A percentile compares a stretch with the other conserved stretches of the same genome.
Evolutionary conservation across 192 early-diverging fungal species (phyloP).

Genomic region (Coemansia sp.): DNA sequence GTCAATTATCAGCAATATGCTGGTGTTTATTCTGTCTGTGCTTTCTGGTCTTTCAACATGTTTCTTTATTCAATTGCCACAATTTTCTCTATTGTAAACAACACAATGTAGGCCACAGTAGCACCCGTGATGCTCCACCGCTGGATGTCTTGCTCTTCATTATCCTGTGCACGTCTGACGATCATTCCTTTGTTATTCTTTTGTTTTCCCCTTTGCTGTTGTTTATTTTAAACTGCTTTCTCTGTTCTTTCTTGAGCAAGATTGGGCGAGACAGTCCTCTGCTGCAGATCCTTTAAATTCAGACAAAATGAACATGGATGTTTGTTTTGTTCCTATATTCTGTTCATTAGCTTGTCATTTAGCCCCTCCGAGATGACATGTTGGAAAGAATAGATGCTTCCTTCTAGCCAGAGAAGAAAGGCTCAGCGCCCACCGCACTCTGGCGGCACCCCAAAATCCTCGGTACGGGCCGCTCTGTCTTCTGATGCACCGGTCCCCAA

Average conservation of each 20-base stretch:
- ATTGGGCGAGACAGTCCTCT: background rate
- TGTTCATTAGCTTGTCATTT: background rate
- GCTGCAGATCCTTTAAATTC: background rate
- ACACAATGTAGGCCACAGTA: background rate
- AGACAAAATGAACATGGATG: background rate
- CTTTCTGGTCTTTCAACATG: background rate
- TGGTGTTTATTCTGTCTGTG: background rate
- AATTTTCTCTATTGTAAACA: background rate
- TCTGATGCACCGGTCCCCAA: constrained; percentile 47
- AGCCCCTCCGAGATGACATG: no score
- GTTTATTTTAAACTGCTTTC: no score
- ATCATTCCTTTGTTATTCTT: background rate
- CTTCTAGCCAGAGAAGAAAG: background rate
- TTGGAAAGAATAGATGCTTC: no score
- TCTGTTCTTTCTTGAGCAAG: no score
- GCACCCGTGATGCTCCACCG: background rate
- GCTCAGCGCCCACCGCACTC: constrained; percentile 11
- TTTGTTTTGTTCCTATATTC: background rate
- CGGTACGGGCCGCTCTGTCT: constrained; percentile 23
- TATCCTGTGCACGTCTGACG: background rate
- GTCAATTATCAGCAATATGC: background rate
- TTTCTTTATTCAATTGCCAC: constrained; percentile 7
- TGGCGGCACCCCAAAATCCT: constrained; percentile 23
- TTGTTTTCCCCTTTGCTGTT: background rate
- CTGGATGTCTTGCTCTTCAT: background rate